phyloP scores from a whole-genome alignment of 495 filamentous ascomycete genomes.

The Podospora pseudopauciseta region DNA sequence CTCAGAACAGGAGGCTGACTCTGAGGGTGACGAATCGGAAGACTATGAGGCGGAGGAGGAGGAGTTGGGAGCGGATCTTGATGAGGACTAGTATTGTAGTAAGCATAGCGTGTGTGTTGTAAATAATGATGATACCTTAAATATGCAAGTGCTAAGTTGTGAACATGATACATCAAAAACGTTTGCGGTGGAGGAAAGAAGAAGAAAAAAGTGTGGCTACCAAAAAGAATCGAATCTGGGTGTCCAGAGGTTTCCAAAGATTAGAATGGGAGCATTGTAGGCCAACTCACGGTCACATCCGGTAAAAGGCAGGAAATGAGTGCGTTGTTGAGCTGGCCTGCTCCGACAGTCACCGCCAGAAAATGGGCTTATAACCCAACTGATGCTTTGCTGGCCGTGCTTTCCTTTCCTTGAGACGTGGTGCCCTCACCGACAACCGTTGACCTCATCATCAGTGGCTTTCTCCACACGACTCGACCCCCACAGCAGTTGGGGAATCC shows the following conservation, averaged over 20 bases:
- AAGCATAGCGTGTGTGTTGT: not conserved
- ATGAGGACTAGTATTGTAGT: constrained; percentile 17
- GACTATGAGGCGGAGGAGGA: constrained; percentile 46
- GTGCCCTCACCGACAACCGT: not conserved
- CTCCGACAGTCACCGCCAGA: constrained; percentile 14
- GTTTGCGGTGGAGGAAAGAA: constrained; percentile 4
- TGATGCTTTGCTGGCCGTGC: not conserved
- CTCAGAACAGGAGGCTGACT: constrained; percentile 15
- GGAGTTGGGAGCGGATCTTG: constrained; percentile 37
- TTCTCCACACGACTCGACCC: not conserved
- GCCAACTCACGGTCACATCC: constrained; percentile 42
- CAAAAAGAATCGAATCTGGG: constrained; percentile 36
- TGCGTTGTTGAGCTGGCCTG: constrained; percentile 37
- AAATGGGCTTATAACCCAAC: constrained; percentile 18
- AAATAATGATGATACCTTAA: not conserved
- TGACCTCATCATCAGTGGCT: not conserved
- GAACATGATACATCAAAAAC: not conserved
- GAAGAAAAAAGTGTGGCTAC: constrained; percentile 2
- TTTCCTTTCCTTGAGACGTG: not conserved
- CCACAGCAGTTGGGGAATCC: not conserved
- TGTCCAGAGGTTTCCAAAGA: constrained; percentile 36
- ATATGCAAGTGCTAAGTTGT: not conserved
- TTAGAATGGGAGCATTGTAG: constrained; percentile 34
- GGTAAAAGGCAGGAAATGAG: constrained; percentile 43
- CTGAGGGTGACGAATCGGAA: constrained; percentile 38